Base-by-base conservation (phyloP, 768 basidiomycete species). In the Boletus eberwhitei region DNA sequence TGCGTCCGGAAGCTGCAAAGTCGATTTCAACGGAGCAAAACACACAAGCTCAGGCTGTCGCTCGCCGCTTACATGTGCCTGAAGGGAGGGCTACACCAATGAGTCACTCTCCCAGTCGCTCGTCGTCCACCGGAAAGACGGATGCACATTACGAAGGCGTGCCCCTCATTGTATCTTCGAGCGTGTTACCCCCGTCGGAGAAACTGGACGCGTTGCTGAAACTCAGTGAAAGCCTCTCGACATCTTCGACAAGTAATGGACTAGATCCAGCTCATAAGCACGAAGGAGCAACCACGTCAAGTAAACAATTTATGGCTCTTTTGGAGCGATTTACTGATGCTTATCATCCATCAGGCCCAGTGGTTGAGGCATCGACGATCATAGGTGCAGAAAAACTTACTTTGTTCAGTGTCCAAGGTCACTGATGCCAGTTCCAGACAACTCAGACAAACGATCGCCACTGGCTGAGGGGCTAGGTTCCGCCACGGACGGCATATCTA, bases 1-100 rank as follows among this genome's bases (percentile, higher is more conserved):
- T 87, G 54, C 77, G 86, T 40, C 86, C 88, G 2, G 83, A 88
- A 49, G 75, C 71, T 24, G 79, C 75, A 22, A 77, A 73, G 60
- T 74, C 71, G n/a, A 72, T 80, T 32, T 73, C 76, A 17, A 65
- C 64, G 1, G 80, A 77, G 37, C 79, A 80, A 66, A 73, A 70
- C 2, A 76, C 65, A 2, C 80, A 81, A 56, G 79, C 79, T 8
- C 75, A 77, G 57, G 70, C 67, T 44, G 74, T 80, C 16, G 79
- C 80, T 21, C 73, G 75, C 24, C 73, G 74, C 22, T 62, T 80
- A 48, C 77, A 81, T 55, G 77, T 80, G 17, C 79, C 79, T 0
- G 76, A 79, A 48, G 78, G 78, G 21, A 69, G 79, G 35, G 63
- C 64, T 3, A 75, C 75, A 1, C 77, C 76, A 3, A 56, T 62